Conservation (phyloP, 768 basidiomycete genomes). For the Crucibulum laeve region DNA sequence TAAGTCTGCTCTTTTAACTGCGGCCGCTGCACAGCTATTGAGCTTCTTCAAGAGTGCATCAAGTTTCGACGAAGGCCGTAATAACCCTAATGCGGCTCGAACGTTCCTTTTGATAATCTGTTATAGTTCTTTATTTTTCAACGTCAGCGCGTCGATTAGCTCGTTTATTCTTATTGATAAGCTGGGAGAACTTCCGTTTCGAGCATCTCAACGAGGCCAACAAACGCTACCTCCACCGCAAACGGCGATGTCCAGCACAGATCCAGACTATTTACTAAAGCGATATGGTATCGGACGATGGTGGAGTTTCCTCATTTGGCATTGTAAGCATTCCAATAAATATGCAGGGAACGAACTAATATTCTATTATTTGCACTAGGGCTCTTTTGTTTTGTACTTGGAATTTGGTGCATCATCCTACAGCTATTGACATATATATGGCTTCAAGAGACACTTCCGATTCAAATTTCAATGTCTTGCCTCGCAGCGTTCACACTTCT, state of each 20-base stretch:
- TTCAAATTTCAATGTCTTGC: background rate
- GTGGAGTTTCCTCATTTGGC: background rate
- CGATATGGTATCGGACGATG: background rate
- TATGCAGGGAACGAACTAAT: background rate
- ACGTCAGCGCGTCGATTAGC: conserved; percentile 15
- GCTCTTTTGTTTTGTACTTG: background rate
- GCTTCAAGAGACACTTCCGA: background rate
- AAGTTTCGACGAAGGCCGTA: background rate
- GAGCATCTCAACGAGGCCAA: conserved; percentile 2
- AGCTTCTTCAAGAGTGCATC: conserved; percentile 10
- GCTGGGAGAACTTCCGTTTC: conserved; percentile 11
- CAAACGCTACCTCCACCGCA: background rate
- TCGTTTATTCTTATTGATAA: conserved; percentile 16
- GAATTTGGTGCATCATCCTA: background rate
- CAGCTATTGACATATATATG: background rate
- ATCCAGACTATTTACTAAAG: background rate
- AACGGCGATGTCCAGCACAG: background rate
- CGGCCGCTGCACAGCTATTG: conserved; percentile 9
- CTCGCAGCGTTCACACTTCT: background rate
- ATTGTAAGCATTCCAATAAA: background rate
- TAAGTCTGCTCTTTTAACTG: conserved; percentile 14
- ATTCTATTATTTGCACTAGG: background rate
- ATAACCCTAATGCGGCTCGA: background rate
- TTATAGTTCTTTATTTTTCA: conserved; percentile 12
- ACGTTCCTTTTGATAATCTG: conserved; percentile 8